A percentile compares a stretch with the other conserved stretches of the same genome.
phyloP scores from a whole-genome alignment of 2,329 filamentous ascomycete species.

The Venturia oleaginea region DNA sequence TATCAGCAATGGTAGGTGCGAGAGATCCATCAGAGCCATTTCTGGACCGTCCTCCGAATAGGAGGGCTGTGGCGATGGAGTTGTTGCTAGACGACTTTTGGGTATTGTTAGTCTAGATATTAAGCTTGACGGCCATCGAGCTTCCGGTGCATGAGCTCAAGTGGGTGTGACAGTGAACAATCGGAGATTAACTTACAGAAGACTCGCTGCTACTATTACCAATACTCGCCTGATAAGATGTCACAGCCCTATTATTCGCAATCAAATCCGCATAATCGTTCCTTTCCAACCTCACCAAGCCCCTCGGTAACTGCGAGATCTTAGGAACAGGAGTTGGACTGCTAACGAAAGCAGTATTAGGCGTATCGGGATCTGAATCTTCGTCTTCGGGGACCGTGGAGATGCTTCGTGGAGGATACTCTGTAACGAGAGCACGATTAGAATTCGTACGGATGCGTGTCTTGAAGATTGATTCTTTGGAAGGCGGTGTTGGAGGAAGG shows the following conservation, averaged over 20 bases:
- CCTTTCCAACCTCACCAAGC: not conserved
- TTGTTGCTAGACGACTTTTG: not conserved
- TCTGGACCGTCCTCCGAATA: not conserved
- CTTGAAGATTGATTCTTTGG: conserved; percentile 7
- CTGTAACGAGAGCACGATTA: not conserved
- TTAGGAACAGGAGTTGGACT: not conserved
- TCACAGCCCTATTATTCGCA: not conserved
- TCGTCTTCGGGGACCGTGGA: not conserved
- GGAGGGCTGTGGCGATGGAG: not conserved
- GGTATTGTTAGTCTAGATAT: not conserved
- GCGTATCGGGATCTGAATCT: not conserved
- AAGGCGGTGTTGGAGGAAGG: conserved; percentile 5
- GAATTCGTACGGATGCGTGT: not conserved
- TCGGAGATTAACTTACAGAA: not conserved
- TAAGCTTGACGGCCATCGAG: not conserved
- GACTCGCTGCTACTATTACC: not conserved
- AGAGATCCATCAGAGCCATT: not conserved
- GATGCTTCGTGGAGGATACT: not conserved
- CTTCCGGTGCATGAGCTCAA: not conserved
- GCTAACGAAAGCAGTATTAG: not conserved
- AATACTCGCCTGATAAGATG: not conserved
- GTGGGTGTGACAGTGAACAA: not conserved
- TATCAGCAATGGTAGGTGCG: not conserved
- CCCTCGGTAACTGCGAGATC: not conserved
- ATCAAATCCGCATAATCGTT: not conserved